A percentile compares a stretch with the other conserved stretches of the same genome.
Evolutionary conservation across 164 flowering plant genomes (phyloP).

Genomic region (Annona squamosa): DNA sequence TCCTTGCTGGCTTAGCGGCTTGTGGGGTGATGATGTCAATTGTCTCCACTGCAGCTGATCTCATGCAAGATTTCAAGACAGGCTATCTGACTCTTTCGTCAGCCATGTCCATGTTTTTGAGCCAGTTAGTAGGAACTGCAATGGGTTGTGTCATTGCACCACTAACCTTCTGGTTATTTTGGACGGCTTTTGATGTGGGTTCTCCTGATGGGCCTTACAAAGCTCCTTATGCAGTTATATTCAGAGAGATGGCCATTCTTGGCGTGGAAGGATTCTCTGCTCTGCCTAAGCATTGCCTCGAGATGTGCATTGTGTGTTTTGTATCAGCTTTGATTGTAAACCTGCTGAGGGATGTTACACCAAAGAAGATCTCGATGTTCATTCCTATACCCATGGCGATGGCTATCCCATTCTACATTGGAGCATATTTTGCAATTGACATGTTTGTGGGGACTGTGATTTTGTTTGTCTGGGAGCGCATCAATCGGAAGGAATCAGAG

Average conservation of each 20-base stretch:
- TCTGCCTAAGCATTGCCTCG: slow-evolving; percentile 83
- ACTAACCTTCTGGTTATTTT: slow-evolving; percentile 88
- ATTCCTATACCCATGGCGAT: slow-evolving; percentile 98
- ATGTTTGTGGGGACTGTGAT: slow-evolving; percentile 93
- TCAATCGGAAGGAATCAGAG: slow-evolving; percentile 60
- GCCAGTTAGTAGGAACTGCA: slow-evolving; percentile 82
- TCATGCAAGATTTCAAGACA: slow-evolving; percentile 97
- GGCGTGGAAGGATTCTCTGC: slow-evolving; percentile 96
- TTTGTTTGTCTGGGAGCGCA: slow-evolving; percentile 75
- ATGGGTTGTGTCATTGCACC: slow-evolving; percentile 97
- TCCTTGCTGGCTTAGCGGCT: slow-evolving; percentile 84
- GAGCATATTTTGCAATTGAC: slow-evolving; percentile 94
- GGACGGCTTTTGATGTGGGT: slow-evolving; percentile 92
- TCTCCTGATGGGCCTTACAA: slow-evolving; percentile 86
- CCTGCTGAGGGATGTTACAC: slow-evolving; percentile 64
- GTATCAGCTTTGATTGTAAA: slow-evolving; percentile 65
- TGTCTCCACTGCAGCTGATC: slow-evolving; percentile 95
- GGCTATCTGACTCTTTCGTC: slow-evolving; percentile 93
- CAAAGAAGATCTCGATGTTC: slow-evolving; percentile 44
- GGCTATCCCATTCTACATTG: slow-evolving; percentile 92
- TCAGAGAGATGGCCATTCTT: slow-evolving; percentile 87
- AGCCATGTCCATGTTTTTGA: slow-evolving; percentile 89
- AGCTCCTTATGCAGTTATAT: slow-evolving; percentile 75
- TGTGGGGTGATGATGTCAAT: slow-evolving; percentile 96
- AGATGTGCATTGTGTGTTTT: slow-evolving; percentile 71